Conservation (phyloP, 306 rosid species). For the Fagus crenata region DNA sequence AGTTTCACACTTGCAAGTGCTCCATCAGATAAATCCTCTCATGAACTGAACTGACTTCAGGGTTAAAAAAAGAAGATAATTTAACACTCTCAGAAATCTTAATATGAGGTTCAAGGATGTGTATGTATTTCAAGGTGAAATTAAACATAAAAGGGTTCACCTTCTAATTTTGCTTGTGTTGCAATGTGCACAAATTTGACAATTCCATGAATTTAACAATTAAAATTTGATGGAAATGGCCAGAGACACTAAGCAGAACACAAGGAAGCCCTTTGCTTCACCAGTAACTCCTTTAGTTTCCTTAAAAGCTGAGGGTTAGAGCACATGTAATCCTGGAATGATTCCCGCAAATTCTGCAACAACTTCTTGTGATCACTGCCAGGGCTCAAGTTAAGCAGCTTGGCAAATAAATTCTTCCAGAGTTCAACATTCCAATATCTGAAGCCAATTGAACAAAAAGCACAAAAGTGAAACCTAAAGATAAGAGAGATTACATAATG, state of each 20-base stretch:
- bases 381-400: too few relatives aligned
- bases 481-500: too few relatives aligned
- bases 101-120: constrained; percentile 1
- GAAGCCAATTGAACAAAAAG: too few relatives aligned
- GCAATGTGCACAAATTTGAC: not conserved
- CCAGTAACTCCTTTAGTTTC: constrained; percentile 76
- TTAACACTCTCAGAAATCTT: constrained; percentile 1
- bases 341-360: too few relatives aligned
- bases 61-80: not conserved
- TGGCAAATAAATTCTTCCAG: too few relatives aligned
- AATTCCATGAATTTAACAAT: constrained; percentile 21
- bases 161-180: constrained; percentile 3
- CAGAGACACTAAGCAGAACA: constrained; percentile 55
- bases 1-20: too few relatives aligned
- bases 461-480: too few relatives aligned
- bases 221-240: constrained; percentile 20
- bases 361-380: too few relatives aligned
- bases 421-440: too few relatives aligned
- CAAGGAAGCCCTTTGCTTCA: constrained; percentile 77
- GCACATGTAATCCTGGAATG: constrained; percentile 60
- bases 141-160: constrained; percentile 13
- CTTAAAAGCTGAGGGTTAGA: constrained; percentile 61
- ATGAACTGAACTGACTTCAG: too few relatives aligned
- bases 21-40: too few relatives aligned
- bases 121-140: not conserved